These are phyloP conservation scores for Neurospora sp. DNA, from an alignment of 495 filamentous ascomycete genomes.

Conservation along the genomic window DNA sequence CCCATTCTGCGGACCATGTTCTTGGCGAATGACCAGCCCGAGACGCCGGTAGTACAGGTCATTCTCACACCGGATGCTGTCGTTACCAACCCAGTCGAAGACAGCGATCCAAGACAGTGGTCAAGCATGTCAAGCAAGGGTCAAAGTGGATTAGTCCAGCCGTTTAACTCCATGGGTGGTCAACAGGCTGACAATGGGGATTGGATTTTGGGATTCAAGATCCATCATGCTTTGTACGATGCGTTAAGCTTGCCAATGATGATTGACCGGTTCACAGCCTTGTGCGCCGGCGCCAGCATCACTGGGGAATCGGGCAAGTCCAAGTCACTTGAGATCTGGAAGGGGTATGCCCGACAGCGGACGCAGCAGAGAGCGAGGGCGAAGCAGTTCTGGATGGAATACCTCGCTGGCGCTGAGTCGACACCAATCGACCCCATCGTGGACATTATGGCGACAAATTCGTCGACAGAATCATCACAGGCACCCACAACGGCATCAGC, in stretches of 20 bases:
- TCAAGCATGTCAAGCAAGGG: conserved; percentile 1
- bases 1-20: conserved; percentile 56
- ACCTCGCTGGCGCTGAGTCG: conserved; percentile 27
- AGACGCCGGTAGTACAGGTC: conserved; percentile 45
- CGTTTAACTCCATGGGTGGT: conserved; percentile 5
- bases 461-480: not conserved
- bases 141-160: not conserved
- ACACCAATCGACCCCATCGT: not conserved
- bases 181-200: conserved; percentile 1
- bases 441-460: not conserved
- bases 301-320: not conserved
- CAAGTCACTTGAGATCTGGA: conserved; percentile 10
- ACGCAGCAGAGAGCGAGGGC: conserved; percentile 9
- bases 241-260: conserved; percentile 55
- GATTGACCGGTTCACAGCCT: conserved; percentile 16
- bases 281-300: conserved; percentile 8
- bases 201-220: conserved; percentile 32
- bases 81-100: not conserved
- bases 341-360: conserved; percentile 6
- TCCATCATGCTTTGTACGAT: conserved; percentile 77
- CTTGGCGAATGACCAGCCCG: conserved; percentile 30
- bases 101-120: not conserved
- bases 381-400: conserved; percentile 44
- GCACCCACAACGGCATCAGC: not conserved
- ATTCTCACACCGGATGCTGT: not conserved